These are phyloP conservation scores for Sphagnum fallax DNA, from an alignment of 228 moss, liverwort and hornwort species.

Conservation along the genomic window DNA sequence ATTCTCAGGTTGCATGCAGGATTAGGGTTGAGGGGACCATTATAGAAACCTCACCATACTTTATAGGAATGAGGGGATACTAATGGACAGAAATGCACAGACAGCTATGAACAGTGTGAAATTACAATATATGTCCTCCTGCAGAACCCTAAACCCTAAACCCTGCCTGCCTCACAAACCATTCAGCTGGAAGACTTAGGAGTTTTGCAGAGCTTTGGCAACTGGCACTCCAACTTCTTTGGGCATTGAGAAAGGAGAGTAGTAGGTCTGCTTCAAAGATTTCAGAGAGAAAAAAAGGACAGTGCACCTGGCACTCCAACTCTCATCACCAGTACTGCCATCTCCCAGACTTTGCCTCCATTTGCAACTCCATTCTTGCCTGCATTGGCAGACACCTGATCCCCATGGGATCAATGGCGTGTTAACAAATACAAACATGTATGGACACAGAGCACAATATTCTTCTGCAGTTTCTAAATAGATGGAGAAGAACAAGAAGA, in stretches of 20 bases:
- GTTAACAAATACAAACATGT: neutral
- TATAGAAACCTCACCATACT: too few species aligned
- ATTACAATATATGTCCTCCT: neutral
- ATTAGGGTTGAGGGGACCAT: too few species aligned
- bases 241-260: too few species aligned
- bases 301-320: constrained; percentile 15
- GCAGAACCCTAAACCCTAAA: too few species aligned
- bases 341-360: constrained; percentile 49
- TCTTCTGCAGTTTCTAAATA: neutral
- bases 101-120: neutral
- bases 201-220: too few species aligned
- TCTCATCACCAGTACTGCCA: constrained; percentile 43
- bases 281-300: too few species aligned
- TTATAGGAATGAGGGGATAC: neutral
- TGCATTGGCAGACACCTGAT: constrained; percentile 47
- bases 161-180: too few species aligned
- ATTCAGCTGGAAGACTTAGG: too few species aligned
- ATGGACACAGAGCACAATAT: neutral
- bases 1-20: too few species aligned
- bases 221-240: too few species aligned
- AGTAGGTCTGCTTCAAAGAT: too few species aligned
- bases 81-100: neutral
- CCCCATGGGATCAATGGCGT: neutral
- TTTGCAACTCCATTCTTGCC: constrained; percentile 32
- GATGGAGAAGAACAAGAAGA: too few species aligned